A percentile compares a stretch with the other conserved stretches of the same genome.
Conservation (phyloP, 306 rosid species). For the Quercus parvula region DNA sequence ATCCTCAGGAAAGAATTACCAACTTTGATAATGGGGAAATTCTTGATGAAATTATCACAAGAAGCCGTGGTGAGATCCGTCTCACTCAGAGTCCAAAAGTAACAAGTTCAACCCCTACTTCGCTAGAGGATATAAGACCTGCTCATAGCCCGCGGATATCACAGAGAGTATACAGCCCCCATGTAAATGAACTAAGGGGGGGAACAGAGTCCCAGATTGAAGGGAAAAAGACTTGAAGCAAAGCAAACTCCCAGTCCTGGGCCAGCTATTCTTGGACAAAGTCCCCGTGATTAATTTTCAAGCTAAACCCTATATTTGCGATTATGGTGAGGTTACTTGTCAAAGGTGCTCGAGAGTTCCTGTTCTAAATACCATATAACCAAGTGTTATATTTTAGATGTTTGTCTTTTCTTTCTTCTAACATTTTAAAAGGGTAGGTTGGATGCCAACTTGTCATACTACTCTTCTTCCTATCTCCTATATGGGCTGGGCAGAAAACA, state of each 20-base stretch:
- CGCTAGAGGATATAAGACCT: constrained; percentile 46
- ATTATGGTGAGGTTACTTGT: constrained; percentile 23
- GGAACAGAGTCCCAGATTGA: constrained; percentile 41
- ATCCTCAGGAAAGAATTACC: constrained; percentile 38
- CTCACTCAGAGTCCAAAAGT: constrained; percentile 66
- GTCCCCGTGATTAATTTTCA: constrained; percentile 33
- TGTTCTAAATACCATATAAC: constrained; percentile 21
- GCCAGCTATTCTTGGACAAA: constrained; percentile 41
- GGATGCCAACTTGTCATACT: constrained; percentile 10
- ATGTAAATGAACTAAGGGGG: constrained; percentile 51
- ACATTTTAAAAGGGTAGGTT: constrained; percentile 13
- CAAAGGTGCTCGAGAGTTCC: constrained; percentile 61
- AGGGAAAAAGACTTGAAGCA: constrained; percentile 32
- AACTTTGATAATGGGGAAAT: constrained; percentile 65
- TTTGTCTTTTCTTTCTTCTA: constrained; percentile 15
- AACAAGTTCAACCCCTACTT: constrained; percentile 65
- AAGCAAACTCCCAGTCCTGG: constrained; percentile 47
- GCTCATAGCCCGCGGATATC: constrained; percentile 50
- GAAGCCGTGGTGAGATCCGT: constrained; percentile 90
- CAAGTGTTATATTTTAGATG: constrained; percentile 18
- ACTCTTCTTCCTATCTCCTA: constrained; percentile 14
- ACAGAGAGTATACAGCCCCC: constrained; percentile 46
- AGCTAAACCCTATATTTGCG: constrained; percentile 21
- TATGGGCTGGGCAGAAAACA: constrained; percentile 37
- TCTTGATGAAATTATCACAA: constrained; percentile 84